phyloP scores from a whole-genome alignment of 805 yeast species.

The Sugiyamaella boreocaroliniensis region DNA sequence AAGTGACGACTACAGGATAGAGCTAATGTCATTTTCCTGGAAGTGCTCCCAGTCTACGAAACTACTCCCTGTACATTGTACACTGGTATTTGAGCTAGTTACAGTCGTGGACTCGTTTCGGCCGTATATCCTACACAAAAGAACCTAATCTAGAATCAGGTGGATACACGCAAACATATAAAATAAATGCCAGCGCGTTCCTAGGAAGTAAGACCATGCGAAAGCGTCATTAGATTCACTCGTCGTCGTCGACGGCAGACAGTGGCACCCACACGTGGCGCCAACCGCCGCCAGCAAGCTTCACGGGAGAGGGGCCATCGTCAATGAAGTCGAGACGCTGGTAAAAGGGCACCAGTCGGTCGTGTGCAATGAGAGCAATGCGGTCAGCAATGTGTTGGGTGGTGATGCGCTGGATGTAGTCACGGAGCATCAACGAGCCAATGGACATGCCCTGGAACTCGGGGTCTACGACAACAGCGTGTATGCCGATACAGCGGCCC shows the following conservation, averaged over 20 bases:
- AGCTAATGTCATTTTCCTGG: no score
- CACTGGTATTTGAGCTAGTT: no score
- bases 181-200: no score
- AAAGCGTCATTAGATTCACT: not conserved
- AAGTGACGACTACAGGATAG: no score
- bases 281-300: slow-evolving; percentile 22
- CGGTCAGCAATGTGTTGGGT: slow-evolving; percentile 81
- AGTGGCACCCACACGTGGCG: slow-evolving; percentile 19
- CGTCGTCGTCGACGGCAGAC: slow-evolving; percentile 15
- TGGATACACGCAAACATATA: no score
- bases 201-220: no score
- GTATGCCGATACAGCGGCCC: slow-evolving; percentile 71
- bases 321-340: slow-evolving; percentile 72
- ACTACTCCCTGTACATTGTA: no score
- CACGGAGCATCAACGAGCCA: slow-evolving; percentile 77
- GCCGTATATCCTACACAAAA: no score
- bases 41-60: no score
- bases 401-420: slow-evolving; percentile 81
- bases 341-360: slow-evolving; percentile 65
- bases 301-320: slow-evolving; percentile 34
- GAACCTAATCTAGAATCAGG: no score
- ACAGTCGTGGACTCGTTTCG: no score
- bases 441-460: slow-evolving; percentile 74
- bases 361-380: slow-evolving; percentile 68
- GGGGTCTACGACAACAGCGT: slow-evolving; percentile 71